Evolutionary conservation across 225 moss, liverwort and hornwort species (phyloP).

Genomic region (Bryoerythrophyllum caledonicum): DNA sequence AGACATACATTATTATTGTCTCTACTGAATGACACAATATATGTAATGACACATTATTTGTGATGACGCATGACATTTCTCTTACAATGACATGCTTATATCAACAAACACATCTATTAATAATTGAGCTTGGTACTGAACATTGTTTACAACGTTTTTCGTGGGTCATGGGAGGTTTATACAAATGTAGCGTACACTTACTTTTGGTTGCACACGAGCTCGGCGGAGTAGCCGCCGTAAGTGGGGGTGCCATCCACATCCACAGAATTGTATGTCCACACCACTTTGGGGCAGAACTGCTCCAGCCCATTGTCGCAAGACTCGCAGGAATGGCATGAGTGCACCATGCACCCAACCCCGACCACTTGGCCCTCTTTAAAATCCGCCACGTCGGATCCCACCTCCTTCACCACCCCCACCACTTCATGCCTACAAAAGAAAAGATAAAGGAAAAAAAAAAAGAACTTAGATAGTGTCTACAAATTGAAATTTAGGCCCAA

Average conservation of each 20-base stretch:
- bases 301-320: conserved; percentile 34
- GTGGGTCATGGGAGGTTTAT: no score
- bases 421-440: conserved; percentile 41
- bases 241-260: conserved; percentile 50
- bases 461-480: no score
- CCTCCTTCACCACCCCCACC: conserved; percentile 43
- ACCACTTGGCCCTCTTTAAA: conserved; percentile 34
- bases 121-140: no score
- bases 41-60: no score
- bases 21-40: no score
- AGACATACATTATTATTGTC: no score
- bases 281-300: conserved; percentile 36
- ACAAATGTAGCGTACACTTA: background rate
- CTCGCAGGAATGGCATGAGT: conserved; percentile 29
- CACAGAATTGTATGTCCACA: conserved; percentile 49
- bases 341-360: conserved; percentile 46
- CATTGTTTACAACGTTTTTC: no score
- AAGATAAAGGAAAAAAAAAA: no score
- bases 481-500: no score
- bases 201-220: conserved; percentile 51
- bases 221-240: conserved; percentile 60
- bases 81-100: no score
- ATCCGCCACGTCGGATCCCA: conserved; percentile 33
- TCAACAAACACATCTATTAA: no score
- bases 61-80: no score